Evolutionary conservation across 345 rosid species (phyloP).

Genomic region (Salix suchowensis): DNA sequence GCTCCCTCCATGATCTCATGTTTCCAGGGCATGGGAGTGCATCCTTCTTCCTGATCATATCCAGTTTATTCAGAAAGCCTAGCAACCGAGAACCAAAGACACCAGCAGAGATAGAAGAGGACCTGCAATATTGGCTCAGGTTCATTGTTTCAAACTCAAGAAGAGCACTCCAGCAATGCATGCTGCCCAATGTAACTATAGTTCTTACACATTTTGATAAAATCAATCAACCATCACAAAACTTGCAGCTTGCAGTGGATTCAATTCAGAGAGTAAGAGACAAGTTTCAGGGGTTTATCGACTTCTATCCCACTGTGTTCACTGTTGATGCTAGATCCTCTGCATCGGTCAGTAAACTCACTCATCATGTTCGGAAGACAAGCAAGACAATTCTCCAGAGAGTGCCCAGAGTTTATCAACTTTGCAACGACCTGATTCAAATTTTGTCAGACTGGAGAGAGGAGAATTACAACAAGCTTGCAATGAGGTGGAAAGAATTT

Average conservation of each 20-base stretch:
- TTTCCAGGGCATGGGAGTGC: constrained; percentile 86
- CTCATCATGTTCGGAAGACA: constrained; percentile 63
- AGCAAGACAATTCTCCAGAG: constrained; percentile 72
- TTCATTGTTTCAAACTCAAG: constrained; percentile 77
- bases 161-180: constrained; percentile 68
- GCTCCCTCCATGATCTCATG: constrained; percentile 89
- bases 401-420: constrained; percentile 88
- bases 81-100: constrained; percentile 75
- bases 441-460: constrained; percentile 83
- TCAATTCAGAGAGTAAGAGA: constrained; percentile 58
- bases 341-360: constrained; percentile 68
- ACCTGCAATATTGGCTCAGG: constrained; percentile 88
- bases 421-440: constrained; percentile 70
- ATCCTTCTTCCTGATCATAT: constrained; percentile 63
- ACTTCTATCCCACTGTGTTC: constrained; percentile 74
- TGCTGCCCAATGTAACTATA: constrained; percentile 71
- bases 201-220: constrained; percentile 79
- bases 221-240: constrained; percentile 54
- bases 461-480: constrained; percentile 66
- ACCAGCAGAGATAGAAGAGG: constrained; percentile 73
- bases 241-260: constrained; percentile 50
- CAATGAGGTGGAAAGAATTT: constrained; percentile 90
- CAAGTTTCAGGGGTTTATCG: constrained; percentile 76
- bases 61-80: constrained; percentile 80
- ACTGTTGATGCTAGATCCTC: constrained; percentile 92